Evolutionary conservation across 1,284 basidiomycete species (phyloP).

Genomic region (Porodaedalea pini): DNA sequence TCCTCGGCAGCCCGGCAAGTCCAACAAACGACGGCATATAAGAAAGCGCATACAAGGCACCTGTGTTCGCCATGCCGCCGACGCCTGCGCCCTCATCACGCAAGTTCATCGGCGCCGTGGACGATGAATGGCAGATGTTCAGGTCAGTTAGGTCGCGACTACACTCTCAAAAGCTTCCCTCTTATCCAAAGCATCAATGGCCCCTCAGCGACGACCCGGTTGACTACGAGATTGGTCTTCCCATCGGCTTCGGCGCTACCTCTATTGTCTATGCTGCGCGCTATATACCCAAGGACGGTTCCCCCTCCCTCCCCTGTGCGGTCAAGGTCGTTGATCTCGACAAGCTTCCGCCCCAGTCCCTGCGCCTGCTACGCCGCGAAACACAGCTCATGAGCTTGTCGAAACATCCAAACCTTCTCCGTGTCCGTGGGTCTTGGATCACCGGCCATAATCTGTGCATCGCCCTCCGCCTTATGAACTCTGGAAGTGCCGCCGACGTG

Average conservation of each 20-base stretch:
- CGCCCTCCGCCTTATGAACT: constrained; percentile 86
- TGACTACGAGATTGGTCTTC: constrained; percentile 70
- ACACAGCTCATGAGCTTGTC: constrained; percentile 89
- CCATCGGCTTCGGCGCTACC: constrained; percentile 84
- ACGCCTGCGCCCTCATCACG: neutral
- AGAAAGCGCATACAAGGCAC: neutral
- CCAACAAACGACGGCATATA: neutral
- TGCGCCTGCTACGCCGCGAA: constrained; percentile 73
- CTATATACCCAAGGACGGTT: constrained; percentile 46
- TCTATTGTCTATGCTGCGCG: constrained; percentile 80
- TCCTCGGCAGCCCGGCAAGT: neutral
- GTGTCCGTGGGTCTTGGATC: constrained; percentile 87
- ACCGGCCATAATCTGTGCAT: constrained; percentile 81
- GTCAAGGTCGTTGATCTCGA: constrained; percentile 89
- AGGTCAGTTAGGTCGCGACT: constrained; percentile 43
- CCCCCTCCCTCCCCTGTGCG: constrained; percentile 58
- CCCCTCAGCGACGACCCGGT: constrained; percentile 53
- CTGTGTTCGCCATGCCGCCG: neutral
- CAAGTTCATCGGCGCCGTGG: constrained; percentile 66
- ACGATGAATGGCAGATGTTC: constrained; percentile 83
- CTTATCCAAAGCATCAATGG: constrained; percentile 1
- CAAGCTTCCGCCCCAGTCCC: constrained; percentile 60
- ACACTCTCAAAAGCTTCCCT: constrained; percentile 1
- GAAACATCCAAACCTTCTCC: constrained; percentile 90
- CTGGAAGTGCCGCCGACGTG: constrained; percentile 81